Evolutionary conservation across 805 yeast genomes (phyloP), one percentile per base, ranked within the genome.

Genomic region (Geotrichum ghanense): DNA sequence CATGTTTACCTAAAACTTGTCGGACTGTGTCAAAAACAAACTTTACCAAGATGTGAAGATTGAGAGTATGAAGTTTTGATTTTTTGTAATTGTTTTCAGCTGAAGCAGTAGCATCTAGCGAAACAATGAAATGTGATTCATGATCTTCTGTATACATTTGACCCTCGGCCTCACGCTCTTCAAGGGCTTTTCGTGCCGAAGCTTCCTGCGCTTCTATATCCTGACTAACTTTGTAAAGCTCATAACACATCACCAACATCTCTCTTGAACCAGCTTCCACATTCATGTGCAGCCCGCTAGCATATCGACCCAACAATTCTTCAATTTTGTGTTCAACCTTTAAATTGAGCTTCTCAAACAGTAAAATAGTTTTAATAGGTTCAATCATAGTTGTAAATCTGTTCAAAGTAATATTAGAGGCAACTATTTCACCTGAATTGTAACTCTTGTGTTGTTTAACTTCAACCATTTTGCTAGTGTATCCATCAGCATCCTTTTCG

Each of bases 401-500:
- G 3, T 71, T 63, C 48, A 88, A 67, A 14, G 75, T 68, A 27
- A 90, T 74, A 56, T 78, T 77, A 14, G 77, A 63, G 0, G 95
- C 74, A 42, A 90, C 58, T 17, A 87, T 67, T 64, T 89, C 95
- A 22, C 82, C 94, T 3, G 92, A 78, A 55, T 92, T 97, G 59
- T 69, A 83, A 69, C 95, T 82, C 65, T 87, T 87, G 58, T 85
- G 86, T 53, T 78, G 81, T 60, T 87, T 89, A 27, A 92, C 90
- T 68, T 90, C 98, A 56, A 83, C 84, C 79, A 88, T 84, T 51
- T 81, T 79, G 24, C 85, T 80, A 45, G 75, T 76, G 58, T 92
- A 90, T 17, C 88, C 95, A 51, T 88, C 97, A 3, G 92, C 89
- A 53, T 92, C 97, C 60, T 92, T 90, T 58, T 92, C 97, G 58